Evolutionary conservation across 1,284 basidiomycete genomes (phyloP), one percentile per base, ranked within the genome.

Genomic region (Melampsora americana): DNA sequence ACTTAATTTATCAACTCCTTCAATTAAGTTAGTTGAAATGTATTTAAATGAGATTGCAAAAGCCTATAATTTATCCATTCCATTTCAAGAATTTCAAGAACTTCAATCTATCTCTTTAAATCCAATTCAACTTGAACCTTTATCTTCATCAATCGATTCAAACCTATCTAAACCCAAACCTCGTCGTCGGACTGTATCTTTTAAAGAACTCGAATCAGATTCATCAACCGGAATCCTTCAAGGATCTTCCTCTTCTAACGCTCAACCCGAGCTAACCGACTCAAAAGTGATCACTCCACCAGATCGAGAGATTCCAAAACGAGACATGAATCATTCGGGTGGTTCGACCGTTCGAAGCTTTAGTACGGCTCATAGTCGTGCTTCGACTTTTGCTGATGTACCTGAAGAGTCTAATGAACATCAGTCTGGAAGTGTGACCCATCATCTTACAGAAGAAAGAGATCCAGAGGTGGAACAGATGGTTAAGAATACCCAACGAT

Each of bases 291-390:
- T 28, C 53, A 56, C 53, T 28, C 53, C 53, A 6, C 53, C 53
- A 23, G 16, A 56, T 14, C 53, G 16, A 56, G 53, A 56, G 53
- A 56, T 56, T 28, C 53, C 53, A 12, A 56, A 56, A 56, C 53
- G 53, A 7, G 53, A 56, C 16, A 56, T 56, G 53, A 56, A 56
- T 56, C 16, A 56, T 14, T 56, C 53, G 5, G 53, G 53, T 12
- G 18, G 53, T 12, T 56, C 53, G 16, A 56, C 53, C 2, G 53
- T 56, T 14, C 5, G 53, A 14, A 56, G 53, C n/a, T 56, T 56
- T n/a, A 56, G 53, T 56, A 56, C 53, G 16, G 53, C 53, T n/a
- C 53, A 56, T 56, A 56, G 53, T 28, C 53, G 53, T 56, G 53
- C 53, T 28, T 56, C 53, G 7, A 56, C 53, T 56, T 56, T 56